Conservation (phyloP, 805 yeast genomes). For the Ogataea degrootiae region DNA sequence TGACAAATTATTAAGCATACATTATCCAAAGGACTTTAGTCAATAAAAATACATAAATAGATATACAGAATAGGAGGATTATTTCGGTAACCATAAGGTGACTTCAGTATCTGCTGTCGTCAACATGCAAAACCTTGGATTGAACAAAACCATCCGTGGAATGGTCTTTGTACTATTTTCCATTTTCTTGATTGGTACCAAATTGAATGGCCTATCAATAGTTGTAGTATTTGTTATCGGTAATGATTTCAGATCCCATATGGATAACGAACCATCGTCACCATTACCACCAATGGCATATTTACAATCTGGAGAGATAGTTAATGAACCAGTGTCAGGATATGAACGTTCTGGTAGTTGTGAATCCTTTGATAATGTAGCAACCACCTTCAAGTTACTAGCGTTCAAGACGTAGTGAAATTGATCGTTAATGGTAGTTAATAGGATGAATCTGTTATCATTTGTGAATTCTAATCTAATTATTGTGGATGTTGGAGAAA, state of each 20-base stretch:
- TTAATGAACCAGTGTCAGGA: conserved; percentile 51
- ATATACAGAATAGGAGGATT: too few relatives aligned
- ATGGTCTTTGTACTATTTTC: conserved; percentile 21
- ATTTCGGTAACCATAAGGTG: conserved; percentile 37
- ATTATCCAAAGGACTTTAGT: background rate
- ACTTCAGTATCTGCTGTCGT: conserved; percentile 61
- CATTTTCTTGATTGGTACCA: conserved; percentile 18
- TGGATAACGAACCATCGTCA: conserved; percentile 44
- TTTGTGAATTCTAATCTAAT: conserved; percentile 40
- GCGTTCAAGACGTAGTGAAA: conserved; percentile 21
- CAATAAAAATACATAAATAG: too few relatives aligned
- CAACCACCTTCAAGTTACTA: conserved; percentile 13
- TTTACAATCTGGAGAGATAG: conserved; percentile 65
- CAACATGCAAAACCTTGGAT: conserved; percentile 55
- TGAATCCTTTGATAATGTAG: conserved; percentile 41
- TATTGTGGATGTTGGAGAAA: background rate
- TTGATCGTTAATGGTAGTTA: conserved; percentile 25
- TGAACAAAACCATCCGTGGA: conserved; percentile 51
- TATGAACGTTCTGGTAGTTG: conserved; percentile 30
- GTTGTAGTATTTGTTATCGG: background rate
- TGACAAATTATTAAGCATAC: background rate
- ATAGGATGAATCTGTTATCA: conserved; percentile 36
- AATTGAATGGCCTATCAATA: background rate
- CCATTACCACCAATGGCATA: conserved; percentile 58
- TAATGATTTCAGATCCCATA: conserved; percentile 42